A percentile compares a stretch with the other conserved stretches of the same genome.
These are phyloP conservation scores for Allantophomopsis lycopodina DNA, from an alignment of 2,329 filamentous ascomycete genomes.

Conservation along the genomic window DNA sequence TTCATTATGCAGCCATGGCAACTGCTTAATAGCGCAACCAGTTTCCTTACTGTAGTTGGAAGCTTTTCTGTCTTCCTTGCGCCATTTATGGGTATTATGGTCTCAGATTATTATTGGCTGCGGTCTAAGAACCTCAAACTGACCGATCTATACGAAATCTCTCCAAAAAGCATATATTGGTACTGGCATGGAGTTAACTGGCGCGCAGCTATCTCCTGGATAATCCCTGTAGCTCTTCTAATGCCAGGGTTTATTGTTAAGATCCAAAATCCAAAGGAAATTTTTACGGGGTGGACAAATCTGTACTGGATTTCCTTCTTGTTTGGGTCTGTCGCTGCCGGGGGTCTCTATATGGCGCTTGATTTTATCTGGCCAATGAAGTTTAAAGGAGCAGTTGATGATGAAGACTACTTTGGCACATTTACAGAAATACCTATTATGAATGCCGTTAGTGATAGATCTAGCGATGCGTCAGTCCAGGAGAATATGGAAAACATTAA, in stretches of 20 bases:
- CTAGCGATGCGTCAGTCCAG: not conserved
- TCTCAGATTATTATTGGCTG: conserved; percentile 24
- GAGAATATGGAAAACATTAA: not conserved
- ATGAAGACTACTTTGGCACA: not conserved
- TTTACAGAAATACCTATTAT: conserved; percentile 1
- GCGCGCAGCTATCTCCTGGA: conserved; percentile 21
- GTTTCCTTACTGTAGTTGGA: conserved; percentile 30
- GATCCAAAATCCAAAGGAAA: conserved; percentile 19
- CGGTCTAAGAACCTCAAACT: conserved; percentile 17
- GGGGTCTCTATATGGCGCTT: conserved; percentile 7
- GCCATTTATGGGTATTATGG: conserved; percentile 27
- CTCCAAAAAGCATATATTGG: conserved; percentile 13
- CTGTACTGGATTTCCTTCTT: conserved; percentile 13
- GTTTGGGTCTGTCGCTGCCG: conserved; percentile 8
- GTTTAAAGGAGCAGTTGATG: not conserved
- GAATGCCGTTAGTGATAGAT: conserved; percentile 1
- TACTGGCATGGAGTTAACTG: conserved; percentile 17
- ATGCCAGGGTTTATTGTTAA: conserved; percentile 28
- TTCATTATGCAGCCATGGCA: conserved; percentile 33
- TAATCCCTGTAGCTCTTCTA: conserved; percentile 21
- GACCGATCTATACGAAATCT: conserved; percentile 16
- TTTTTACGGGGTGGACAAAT: conserved; percentile 20
- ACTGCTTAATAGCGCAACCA: conserved; percentile 27
- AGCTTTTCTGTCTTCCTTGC: conserved; percentile 30
- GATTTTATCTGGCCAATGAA: conserved; percentile 4